These are phyloP conservation scores for Candida ulmi DNA, from an alignment of 805 yeast species.

Conservation along the genomic window DNA sequence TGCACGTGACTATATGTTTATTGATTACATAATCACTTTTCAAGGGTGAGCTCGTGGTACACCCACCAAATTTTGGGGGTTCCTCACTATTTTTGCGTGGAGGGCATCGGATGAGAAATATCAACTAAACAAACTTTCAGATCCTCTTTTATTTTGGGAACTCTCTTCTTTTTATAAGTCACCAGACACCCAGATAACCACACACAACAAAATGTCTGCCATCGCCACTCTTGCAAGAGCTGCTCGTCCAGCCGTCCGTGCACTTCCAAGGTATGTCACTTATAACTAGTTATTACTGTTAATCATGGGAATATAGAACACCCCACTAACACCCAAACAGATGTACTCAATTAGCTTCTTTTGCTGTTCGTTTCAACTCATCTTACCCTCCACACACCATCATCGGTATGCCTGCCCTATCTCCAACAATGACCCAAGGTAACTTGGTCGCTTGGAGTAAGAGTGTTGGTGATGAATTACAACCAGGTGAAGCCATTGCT, in stretches of 20 bases:
- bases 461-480: constrained; percentile 78
- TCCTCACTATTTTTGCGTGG: constrained; percentile 2
- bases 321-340: constrained; percentile 7
- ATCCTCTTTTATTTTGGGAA: no score
- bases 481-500: constrained; percentile 92
- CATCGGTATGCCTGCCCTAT: constrained; percentile 96
- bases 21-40: no score
- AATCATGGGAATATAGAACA: no score
- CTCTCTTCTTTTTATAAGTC: no score
- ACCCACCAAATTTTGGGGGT: neutral
- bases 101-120: constrained; percentile 1
- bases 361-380: constrained; percentile 21
- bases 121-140: no score
- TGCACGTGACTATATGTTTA: neutral
- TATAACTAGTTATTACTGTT: no score
- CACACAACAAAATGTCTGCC: constrained; percentile 13
- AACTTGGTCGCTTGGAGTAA: constrained; percentile 87
- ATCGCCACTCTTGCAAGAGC: constrained; percentile 14
- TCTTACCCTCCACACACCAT: constrained; percentile 76
- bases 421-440: constrained; percentile 99
- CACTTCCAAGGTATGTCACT: constrained; percentile 14
- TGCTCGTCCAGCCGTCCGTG: constrained; percentile 8
- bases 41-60: no score
- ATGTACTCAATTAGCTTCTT: constrained; percentile 15
- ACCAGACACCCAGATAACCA: neutral